A percentile compares a stretch with the other conserved stretches of the same genome.
These are phyloP conservation scores for Athelia sp. DNA, from an alignment of 1,284 basidiomycete species.

Conservation along the genomic window DNA sequence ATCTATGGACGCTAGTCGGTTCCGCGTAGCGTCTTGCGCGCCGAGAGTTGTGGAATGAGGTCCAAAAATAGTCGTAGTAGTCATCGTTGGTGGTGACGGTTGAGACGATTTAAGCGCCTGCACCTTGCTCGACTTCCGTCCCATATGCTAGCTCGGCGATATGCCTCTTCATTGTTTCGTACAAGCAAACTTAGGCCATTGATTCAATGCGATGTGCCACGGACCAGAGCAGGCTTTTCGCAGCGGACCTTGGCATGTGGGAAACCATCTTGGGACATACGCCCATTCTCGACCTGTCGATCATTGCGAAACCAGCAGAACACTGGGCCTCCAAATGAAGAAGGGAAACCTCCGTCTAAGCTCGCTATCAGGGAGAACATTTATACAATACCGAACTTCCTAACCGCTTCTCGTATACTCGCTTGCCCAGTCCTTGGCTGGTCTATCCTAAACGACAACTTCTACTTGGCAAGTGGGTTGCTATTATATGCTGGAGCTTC, in stretches of 20 bases:
- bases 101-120: too few species aligned
- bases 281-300: background rate
- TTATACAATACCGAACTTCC: slow-evolving; percentile 90
- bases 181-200: background rate
- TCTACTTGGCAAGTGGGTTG: slow-evolving; percentile 73
- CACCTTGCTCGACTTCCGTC: too few species aligned
- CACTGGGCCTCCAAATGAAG: background rate
- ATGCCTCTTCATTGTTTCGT: background rate
- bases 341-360: background rate
- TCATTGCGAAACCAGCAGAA: background rate
- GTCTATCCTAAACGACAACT: slow-evolving; percentile 85
- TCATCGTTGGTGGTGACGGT: too few species aligned
- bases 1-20: too few species aligned
- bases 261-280: background rate
- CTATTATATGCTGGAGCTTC: slow-evolving; percentile 88
- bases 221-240: too few species aligned
- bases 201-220: background rate
- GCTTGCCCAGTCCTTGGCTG: slow-evolving; percentile 90
- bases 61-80: too few species aligned
- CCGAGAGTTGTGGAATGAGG: too few species aligned
- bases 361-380: slow-evolving; percentile 76
- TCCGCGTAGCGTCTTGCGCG: too few species aligned
- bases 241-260: too few species aligned
- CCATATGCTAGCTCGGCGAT: background rate
- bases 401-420: slow-evolving; percentile 84